Evolutionary conservation across 768 basidiomycete genomes (phyloP).

Genomic region (Calocera cornea): DNA sequence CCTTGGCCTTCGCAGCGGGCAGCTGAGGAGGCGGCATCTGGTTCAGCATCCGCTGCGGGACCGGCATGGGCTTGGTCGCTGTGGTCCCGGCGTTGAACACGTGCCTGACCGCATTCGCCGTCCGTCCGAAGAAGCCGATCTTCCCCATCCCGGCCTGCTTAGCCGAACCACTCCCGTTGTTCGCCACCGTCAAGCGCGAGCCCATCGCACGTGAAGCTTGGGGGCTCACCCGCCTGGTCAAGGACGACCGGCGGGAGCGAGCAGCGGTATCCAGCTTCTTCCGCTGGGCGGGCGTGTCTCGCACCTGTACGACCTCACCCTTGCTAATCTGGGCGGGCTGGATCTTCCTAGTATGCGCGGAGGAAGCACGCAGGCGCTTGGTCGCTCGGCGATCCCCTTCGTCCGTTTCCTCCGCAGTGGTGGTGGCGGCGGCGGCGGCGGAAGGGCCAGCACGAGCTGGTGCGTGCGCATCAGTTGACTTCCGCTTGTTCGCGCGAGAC

Average conservation of each 20-base stretch:
- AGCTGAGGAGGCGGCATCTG: neutral
- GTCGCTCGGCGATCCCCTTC: neutral
- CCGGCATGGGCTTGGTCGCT: neutral
- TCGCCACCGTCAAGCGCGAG: neutral
- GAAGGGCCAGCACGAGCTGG: neutral
- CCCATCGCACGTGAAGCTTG: neutral
- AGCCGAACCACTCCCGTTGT: neutral
- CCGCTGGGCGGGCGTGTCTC: neutral
- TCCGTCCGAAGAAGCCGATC: neutral
- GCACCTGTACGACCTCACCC: neutral
- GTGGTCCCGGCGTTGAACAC: neutral
- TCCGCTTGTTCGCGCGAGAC: slow-evolving; percentile 5
- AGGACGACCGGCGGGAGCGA: neutral
- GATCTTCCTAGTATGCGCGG: neutral
- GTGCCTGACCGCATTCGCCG: neutral
- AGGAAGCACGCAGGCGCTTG: neutral
- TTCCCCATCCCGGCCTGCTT: neutral
- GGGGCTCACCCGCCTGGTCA: neutral
- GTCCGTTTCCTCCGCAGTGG: neutral
- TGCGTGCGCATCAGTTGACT: neutral
- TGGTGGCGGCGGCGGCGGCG: neutral
- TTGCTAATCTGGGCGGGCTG: neutral
- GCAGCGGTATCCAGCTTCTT: neutral
- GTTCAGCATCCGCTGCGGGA: neutral
- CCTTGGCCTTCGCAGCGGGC: neutral